These are phyloP conservation scores for Blepharisma stoltei DNA, from an alignment of 73 alveolate genomes.

Conservation along the genomic window DNA sequence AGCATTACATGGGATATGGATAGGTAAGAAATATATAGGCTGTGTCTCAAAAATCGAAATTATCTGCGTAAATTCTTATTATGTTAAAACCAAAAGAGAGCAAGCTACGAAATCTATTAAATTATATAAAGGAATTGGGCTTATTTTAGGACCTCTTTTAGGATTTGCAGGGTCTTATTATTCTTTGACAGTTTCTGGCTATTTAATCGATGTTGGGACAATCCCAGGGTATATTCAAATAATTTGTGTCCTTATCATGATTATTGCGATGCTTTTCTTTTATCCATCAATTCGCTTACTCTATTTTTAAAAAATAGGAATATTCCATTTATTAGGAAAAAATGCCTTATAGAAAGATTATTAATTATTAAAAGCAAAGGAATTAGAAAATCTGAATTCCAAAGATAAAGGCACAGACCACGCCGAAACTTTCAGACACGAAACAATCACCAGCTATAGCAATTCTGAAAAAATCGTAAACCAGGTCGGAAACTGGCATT, in stretches of 20 bases:
- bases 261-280: background rate
- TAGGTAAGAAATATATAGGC: background rate
- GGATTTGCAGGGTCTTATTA: background rate
- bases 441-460: background rate
- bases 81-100: background rate
- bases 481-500: background rate
- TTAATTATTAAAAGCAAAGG: no score
- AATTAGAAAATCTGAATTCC: background rate
- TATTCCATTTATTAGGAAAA: no score
- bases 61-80: no score
- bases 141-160: constrained; percentile 9
- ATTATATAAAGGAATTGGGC: background rate
- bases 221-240: constrained; percentile 17
- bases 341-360: no score
- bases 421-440: background rate
- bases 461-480: background rate
- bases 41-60: no score
- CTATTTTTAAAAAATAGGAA: no score
- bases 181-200: no score
- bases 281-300: no score
- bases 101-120: background rate
- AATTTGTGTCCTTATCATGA: background rate
- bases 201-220: no score
- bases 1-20: constrained; percentile 24
- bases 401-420: background rate